phyloP scores from a whole-genome alignment of 768 basidiomycete species.

The Crassisporium funariophilum region DNA sequence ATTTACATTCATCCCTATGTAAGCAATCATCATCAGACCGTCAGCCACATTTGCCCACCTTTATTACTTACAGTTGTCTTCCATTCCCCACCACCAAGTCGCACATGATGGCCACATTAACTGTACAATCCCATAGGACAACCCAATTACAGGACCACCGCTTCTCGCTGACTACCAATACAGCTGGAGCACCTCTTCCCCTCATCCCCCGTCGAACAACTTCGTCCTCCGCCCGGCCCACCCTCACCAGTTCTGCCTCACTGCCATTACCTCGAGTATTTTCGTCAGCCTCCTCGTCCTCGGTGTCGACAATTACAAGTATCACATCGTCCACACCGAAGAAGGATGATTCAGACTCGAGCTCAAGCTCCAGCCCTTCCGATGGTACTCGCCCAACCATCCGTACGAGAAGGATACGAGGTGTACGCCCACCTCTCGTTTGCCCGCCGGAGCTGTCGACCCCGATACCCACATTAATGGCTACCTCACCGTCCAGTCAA shows the following conservation, averaged over 20 bases:
- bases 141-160: conserved; percentile 34
- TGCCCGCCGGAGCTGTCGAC: conserved; percentile 43
- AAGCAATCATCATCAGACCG: conserved; percentile 10
- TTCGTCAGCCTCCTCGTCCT: conserved; percentile 28
- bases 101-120: conserved; percentile 48
- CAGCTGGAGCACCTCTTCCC: conserved; percentile 63
- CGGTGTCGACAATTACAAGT: conserved; percentile 17
- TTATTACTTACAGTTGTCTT: conserved; percentile 6
- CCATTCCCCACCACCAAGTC: conserved; percentile 7
- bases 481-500: conserved; percentile 1
- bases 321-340: conserved; percentile 20
- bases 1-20: conserved; percentile 11
- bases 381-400: conserved; percentile 38
- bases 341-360: conserved; percentile 37
- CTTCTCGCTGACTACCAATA: conserved; percentile 46
- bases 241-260: conserved; percentile 20
- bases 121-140: conserved; percentile 37
- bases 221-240: conserved; percentile 25
- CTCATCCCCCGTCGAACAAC: conserved; percentile 56
- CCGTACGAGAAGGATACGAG: conserved; percentile 39
- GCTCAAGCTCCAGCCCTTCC: conserved; percentile 34
- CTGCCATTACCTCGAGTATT: conserved; percentile 18
- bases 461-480: conserved; percentile 37
- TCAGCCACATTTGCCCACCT: conserved; percentile 3
- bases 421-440: conserved; percentile 25